Evolutionary conservation across 345 rosid species (phyloP).

Genomic region (Triadica sebifera): DNA sequence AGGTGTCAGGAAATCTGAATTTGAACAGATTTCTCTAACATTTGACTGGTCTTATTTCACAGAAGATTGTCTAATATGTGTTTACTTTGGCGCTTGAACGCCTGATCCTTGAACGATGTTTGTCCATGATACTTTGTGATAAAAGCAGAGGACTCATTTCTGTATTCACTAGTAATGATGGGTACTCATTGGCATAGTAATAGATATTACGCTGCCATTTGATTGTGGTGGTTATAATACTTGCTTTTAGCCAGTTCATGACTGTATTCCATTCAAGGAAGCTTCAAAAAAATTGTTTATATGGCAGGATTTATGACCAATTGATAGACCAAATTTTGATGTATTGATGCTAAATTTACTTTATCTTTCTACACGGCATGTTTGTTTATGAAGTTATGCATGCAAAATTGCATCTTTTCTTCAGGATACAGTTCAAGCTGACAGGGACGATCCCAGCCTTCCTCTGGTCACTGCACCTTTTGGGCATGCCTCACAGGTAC

Average conservation of each 20-base stretch:
- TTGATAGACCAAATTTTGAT: background rate
- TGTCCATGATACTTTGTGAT: background rate
- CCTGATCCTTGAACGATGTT: background rate
- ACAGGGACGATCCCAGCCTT: constrained; percentile 89
- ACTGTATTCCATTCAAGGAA: background rate
- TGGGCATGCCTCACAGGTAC: constrained; percentile 99
- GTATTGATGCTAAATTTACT: background rate
- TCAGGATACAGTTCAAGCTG: constrained; percentile 84
- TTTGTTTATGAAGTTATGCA: background rate
- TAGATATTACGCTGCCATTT: background rate
- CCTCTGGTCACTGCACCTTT: constrained; percentile 97
- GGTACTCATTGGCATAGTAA: background rate
- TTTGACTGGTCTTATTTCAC: background rate
- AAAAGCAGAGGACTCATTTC: background rate
- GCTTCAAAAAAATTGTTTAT: background rate
- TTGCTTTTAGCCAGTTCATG: background rate
- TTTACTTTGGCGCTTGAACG: background rate
- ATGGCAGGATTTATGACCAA: background rate
- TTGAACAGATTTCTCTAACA: background rate
- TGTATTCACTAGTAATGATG: background rate
- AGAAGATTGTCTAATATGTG: background rate
- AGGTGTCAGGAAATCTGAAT: background rate
- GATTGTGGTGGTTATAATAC: background rate
- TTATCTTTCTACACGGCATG: background rate
- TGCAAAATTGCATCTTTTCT: constrained; percentile 2